Percentiles rank a stretch among this genome's conserved stretches.
phyloP scores from a whole-genome alignment of 2,329 filamentous ascomycete genomes.

The Phaeosphaeria sp. region DNA sequence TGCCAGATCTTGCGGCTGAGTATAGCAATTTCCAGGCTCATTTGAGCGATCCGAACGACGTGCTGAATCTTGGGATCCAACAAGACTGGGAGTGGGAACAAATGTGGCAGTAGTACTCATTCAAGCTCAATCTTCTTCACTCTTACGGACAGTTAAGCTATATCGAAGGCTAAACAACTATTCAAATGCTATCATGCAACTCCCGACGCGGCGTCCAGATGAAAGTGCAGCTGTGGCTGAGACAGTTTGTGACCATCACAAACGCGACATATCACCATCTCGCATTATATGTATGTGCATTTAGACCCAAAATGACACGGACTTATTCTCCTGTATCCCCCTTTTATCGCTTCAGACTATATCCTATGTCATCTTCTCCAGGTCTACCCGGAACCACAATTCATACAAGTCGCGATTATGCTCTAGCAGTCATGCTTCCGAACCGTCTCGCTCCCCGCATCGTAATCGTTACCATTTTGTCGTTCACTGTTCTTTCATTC shows the following conservation, averaged over 20 bases:
- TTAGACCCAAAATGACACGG: too few species aligned
- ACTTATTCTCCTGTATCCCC: too few species aligned
- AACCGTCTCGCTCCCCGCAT: background rate
- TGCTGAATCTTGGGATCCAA: conserved; percentile 12
- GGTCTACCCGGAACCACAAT: too few species aligned
- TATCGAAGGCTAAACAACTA: too few species aligned
- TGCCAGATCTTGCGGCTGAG: conserved; percentile 18
- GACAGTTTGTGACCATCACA: background rate
- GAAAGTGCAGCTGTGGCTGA: background rate
- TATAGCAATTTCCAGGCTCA: conserved; percentile 13
- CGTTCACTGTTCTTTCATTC: too few species aligned
- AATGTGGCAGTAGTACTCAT: conserved; percentile 31
- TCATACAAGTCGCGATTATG: background rate
- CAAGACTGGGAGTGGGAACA: conserved; percentile 24
- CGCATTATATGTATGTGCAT: background rate
- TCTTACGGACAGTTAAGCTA: background rate
- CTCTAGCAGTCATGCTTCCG: background rate
- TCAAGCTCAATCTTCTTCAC: background rate
- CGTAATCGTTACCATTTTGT: background rate
- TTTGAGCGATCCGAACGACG: conserved; percentile 12
- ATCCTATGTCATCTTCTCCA: too few species aligned
- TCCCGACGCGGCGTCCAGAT: background rate
- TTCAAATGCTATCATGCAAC: too few species aligned
- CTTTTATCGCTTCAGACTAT: too few species aligned
- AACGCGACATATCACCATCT: background rate